These are phyloP conservation scores for Chloranthus sessilifolius DNA, from an alignment of 164 flowering plant genomes.

Conservation along the genomic window DNA sequence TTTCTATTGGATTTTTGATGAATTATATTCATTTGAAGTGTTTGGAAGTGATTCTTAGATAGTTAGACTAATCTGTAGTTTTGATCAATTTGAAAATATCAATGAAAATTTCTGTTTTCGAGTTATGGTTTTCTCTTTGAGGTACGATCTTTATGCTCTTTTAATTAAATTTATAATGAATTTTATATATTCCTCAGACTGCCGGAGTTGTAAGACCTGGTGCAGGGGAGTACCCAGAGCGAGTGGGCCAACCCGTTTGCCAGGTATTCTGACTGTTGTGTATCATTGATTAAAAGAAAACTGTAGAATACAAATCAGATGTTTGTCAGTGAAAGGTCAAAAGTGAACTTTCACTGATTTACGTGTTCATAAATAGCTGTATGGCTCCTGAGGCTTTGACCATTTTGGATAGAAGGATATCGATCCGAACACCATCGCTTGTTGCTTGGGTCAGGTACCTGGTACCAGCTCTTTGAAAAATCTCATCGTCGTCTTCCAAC, in stretches of 20 bases:
- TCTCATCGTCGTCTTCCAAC: no score
- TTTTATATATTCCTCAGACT: constrained; percentile 39
- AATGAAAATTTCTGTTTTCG: no score
- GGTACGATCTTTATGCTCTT: no score
- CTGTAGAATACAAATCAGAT: not conserved
- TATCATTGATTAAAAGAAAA: not conserved
- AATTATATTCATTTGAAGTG: no score
- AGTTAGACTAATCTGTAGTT: no score
- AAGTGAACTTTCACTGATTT: not conserved
- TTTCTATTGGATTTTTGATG: no score
- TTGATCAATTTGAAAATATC: no score
- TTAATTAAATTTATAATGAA: not conserved
- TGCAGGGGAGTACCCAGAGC: constrained; percentile 77
- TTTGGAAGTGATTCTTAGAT: no score
- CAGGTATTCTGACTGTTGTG: constrained; percentile 43
- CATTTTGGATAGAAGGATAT: not conserved
- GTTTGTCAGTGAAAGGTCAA: not conserved
- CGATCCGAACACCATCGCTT: not conserved
- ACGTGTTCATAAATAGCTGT: not conserved
- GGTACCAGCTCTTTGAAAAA: no score
- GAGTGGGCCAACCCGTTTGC: constrained; percentile 79
- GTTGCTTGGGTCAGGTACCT: not conserved
- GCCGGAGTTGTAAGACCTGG: constrained; percentile 39
- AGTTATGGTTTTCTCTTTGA: no score
- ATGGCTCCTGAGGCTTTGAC: not conserved